phyloP scores from a whole-genome alignment of 768 basidiomycete genomes.

The Agrocybe praecox region DNA sequence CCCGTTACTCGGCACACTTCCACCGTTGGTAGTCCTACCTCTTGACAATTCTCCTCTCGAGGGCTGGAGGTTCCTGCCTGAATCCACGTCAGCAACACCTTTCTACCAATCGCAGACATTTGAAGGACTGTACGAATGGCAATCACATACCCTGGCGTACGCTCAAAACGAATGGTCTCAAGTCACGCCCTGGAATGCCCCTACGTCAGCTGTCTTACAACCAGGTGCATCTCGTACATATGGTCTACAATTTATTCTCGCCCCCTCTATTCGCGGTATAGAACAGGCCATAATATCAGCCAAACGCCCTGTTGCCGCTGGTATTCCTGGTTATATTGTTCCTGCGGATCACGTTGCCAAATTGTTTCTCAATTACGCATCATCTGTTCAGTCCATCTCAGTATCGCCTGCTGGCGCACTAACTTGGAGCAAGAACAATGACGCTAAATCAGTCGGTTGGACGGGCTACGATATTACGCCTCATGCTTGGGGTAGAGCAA shows the following conservation, averaged over 20 bases:
- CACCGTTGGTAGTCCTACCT: conserved; percentile 51
- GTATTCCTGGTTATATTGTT: conserved; percentile 56
- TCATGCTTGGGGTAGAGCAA: conserved; percentile 48
- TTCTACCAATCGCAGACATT: conserved; percentile 64
- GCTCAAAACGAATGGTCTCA: conserved; percentile 56
- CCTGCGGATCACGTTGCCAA: conserved; percentile 50
- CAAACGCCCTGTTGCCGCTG: conserved; percentile 49
- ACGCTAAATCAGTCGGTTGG: conserved; percentile 43
- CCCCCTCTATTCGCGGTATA: conserved; percentile 50
- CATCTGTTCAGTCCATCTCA: conserved; percentile 40
- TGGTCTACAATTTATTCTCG: conserved; percentile 53
- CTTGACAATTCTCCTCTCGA: conserved; percentile 52
- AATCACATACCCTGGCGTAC: conserved; percentile 58
- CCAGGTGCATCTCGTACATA: conserved; percentile 53
- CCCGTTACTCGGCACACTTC: conserved; percentile 55
- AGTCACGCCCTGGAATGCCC: conserved; percentile 56
- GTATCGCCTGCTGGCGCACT: conserved; percentile 50
- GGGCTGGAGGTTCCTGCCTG: conserved; percentile 60
- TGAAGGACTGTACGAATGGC: conserved; percentile 62
- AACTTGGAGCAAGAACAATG: conserved; percentile 44
- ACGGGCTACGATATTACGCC: conserved; percentile 49
- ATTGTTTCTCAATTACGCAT: conserved; percentile 50
- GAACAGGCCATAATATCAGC: conserved; percentile 44
- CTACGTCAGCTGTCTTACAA: conserved; percentile 48
- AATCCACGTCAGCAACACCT: conserved; percentile 44